Conservation (phyloP, 108 stramenopile species). For the Cyclotella distinguenda region DNA sequence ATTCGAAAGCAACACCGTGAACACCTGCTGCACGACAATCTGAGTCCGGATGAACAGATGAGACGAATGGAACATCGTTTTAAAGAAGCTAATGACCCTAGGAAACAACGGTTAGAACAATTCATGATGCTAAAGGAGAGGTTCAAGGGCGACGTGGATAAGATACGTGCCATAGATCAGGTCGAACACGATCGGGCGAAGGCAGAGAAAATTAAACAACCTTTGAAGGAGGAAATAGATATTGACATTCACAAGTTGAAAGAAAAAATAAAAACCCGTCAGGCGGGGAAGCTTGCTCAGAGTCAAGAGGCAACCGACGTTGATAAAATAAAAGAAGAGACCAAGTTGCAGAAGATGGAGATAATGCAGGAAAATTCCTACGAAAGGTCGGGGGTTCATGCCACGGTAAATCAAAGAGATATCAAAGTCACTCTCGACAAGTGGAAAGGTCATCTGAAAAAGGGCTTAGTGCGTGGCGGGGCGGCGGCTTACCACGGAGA, state of each 20-base stretch:
- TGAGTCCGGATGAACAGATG: neutral
- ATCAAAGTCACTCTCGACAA: conserved; percentile 3
- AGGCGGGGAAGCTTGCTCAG: neutral
- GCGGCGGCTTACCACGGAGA: conserved; percentile 22
- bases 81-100: conserved; percentile 1
- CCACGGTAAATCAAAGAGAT: neutral
- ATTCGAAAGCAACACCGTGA: neutral
- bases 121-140: conserved; percentile 16
- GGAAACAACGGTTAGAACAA: conserved; percentile 13
- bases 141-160: conserved; percentile 5
- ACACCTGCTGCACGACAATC: neutral
- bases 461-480: conserved; percentile 10
- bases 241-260: conserved; percentile 25
- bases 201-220: conserved; percentile 2
- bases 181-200: neutral
- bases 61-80: conserved; percentile 6
- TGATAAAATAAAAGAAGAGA: neutral
- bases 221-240: conserved; percentile 8
- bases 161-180: neutral
- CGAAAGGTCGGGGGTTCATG: conserved; percentile 15
- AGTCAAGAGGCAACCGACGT: neutral
- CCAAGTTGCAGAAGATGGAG: neutral
- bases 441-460: conserved; percentile 8
- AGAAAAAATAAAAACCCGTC: conserved; percentile 13
- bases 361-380: too few relatives aligned